Evolutionary conservation across 108 stramenopile genomes (phyloP).

Genomic region (Epithemia pelagica): DNA sequence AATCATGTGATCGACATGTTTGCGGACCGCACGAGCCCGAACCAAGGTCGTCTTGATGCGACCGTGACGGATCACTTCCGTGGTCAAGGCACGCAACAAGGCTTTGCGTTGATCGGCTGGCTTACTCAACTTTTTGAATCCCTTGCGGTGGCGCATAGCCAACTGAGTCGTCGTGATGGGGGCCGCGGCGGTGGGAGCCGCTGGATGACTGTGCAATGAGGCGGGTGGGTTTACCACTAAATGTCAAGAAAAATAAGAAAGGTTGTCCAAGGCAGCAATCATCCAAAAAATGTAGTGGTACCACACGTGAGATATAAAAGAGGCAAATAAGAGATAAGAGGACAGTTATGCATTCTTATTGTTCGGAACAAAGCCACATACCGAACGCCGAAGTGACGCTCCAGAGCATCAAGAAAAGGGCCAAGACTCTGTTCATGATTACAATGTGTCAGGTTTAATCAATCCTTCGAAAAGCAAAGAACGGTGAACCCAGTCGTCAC

Average conservation of each 20-base stretch:
- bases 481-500: too few relatives aligned
- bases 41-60: conserved; percentile 93
- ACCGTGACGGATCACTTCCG: conserved; percentile 95
- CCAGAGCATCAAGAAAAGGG: conserved; percentile 50
- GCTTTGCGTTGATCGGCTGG: conserved; percentile 98
- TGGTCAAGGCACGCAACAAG: conserved; percentile 89
- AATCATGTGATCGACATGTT: conserved; percentile 97
- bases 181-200: conserved; percentile 5
- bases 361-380: conserved; percentile 48
- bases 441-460: too few relatives aligned
- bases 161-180: conserved; percentile 18
- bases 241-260: conserved; percentile 5
- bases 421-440: conserved; percentile 33
- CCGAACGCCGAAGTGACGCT: conserved; percentile 71
- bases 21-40: conserved; percentile 89
- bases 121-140: conserved; percentile 77
- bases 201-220: conserved; percentile 3
- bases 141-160: conserved; percentile 71
- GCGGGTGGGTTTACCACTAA: background rate
- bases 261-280: conserved; percentile 5
- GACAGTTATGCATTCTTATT: too few relatives aligned
- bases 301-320: too few relatives aligned
- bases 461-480: too few relatives aligned
- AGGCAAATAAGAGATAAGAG: too few relatives aligned
- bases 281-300: background rate